These are phyloP conservation scores for Aspergillus luchuensis DNA, from an alignment of 2,329 filamentous ascomycete species.

Conservation along the genomic window DNA sequence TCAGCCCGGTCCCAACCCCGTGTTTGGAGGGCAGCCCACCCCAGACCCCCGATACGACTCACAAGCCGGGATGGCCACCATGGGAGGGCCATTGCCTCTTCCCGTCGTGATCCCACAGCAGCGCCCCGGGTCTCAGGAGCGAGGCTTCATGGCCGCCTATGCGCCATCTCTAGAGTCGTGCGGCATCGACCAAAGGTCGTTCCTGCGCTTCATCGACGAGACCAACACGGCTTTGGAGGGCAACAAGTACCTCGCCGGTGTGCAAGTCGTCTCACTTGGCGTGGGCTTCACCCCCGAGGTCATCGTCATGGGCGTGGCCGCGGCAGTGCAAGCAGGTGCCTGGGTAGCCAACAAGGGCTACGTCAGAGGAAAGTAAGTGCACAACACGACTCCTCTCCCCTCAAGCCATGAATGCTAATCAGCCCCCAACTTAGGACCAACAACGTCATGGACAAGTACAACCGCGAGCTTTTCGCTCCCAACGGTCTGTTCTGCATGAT, in stretches of 20 bases:
- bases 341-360: constrained; percentile 40
- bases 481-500: constrained; percentile 55
- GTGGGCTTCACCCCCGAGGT: constrained; percentile 41
- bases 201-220: constrained; percentile 31
- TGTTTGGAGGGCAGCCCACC: too few relatives aligned
- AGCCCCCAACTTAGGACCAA: constrained; percentile 37
- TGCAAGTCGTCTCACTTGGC: constrained; percentile 42
- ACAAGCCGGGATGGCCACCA: neutral
- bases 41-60: too few relatives aligned
- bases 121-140: neutral
- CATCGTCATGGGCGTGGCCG: constrained; percentile 45
- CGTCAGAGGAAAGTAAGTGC: neutral
- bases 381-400: neutral
- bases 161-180: neutral
- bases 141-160: constrained; percentile 7
- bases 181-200: constrained; percentile 12
- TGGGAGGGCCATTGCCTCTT: neutral
- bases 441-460: constrained; percentile 55
- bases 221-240: constrained; percentile 39
- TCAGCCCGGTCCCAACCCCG: too few relatives aligned
- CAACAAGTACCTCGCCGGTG: constrained; percentile 36
- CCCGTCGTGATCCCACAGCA: constrained; percentile 10
- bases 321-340: constrained; percentile 45
- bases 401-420: neutral
- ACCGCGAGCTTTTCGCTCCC: constrained; percentile 58